phyloP scores from a whole-genome alignment of 768 basidiomycete species.

The Termitomyces sp. region DNA sequence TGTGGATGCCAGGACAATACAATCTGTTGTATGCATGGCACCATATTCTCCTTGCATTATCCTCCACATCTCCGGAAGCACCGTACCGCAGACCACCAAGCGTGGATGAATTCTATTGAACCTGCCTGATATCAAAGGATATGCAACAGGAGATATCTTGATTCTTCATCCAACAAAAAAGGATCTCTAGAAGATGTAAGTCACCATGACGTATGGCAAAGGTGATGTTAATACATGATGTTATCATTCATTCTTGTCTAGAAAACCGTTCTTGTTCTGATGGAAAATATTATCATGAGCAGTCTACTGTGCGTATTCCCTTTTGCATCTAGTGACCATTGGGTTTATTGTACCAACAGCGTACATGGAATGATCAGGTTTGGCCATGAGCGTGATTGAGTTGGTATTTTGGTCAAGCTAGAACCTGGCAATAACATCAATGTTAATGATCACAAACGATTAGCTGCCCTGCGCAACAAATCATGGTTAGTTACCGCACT shows the following conservation, averaged over 20 bases:
- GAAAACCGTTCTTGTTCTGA: background rate
- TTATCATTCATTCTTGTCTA: slow-evolving; percentile 8
- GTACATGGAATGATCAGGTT: slow-evolving; percentile 30
- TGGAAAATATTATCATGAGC: background rate
- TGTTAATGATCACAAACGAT: slow-evolving; percentile 23
- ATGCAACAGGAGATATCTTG: background rate
- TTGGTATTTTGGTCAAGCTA: slow-evolving; percentile 31
- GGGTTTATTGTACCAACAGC: background rate
- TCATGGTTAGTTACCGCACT: slow-evolving; percentile 21
- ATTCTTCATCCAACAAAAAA: background rate
- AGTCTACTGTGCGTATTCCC: background rate
- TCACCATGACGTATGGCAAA: background rate
- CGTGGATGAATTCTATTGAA: background rate
- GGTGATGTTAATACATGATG: background rate
- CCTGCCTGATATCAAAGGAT: background rate
- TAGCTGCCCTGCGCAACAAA: slow-evolving; percentile 27
- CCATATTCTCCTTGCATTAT: too few species aligned
- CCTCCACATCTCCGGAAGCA: too few species aligned
- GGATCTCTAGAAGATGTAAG: slow-evolving; percentile 1
- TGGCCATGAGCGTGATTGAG: slow-evolving; percentile 28
- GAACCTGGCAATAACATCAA: slow-evolving; percentile 17
- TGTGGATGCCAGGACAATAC: too few species aligned
- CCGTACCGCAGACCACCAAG: too few species aligned
- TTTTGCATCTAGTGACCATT: background rate
- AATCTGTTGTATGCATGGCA: too few species aligned